Base-by-base conservation (phyloP, 2,329 filamentous ascomycete species). In the Hirsutella thompsonii region DNA sequence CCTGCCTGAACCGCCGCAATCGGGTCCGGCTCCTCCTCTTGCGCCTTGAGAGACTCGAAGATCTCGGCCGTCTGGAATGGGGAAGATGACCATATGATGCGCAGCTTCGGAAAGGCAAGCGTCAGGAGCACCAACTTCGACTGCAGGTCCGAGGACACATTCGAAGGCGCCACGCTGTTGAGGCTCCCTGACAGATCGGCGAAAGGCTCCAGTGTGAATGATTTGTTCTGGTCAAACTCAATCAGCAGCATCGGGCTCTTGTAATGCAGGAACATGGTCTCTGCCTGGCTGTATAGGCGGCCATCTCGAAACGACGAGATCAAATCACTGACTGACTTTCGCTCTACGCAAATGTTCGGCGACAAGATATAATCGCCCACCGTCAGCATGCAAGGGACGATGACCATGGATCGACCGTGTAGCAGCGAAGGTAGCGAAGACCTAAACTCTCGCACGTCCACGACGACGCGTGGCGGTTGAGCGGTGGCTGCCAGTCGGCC, bases 1-100 rank as follows among this genome's bases (percentile, higher is more conserved):
- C 92, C 92, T 2, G 89, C 76, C 44, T 83, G 78, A 8, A 94
- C 88, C 0, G 92, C 92, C 3, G 78, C 79, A 29, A 94, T 72
- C 1, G 92, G 92, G 57, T 98, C 89, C 0, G 92, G 92, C 61
- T 98, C 92, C 3, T 81, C 71, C 51, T 90, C 83, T 52, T 88
- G 82, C 49, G 87, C 83, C 66, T 98, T 98, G 41, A 98, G 74
- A 49, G 87, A 81, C 52, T 89, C 82, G 57, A 98, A 96, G 46
- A 98, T 96, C 65, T 96, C 89, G 1, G 92, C 92, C 1, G 92
- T 96, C 60, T 98, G 89, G 56, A 94, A 94, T 0, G 92, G 90
- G 10, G 82, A 88, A 8, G 78, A 85, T 8, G 84, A 92, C 92
- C 92, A 98, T 51, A 98, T 87, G 51, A 98, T 83, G 48, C 86